Percentiles rank a stretch among this genome's conserved stretches.
Evolutionary conservation across 2,329 filamentous ascomycete genomes (phyloP).

Genomic region (Pseudogymnoascus sp.): DNA sequence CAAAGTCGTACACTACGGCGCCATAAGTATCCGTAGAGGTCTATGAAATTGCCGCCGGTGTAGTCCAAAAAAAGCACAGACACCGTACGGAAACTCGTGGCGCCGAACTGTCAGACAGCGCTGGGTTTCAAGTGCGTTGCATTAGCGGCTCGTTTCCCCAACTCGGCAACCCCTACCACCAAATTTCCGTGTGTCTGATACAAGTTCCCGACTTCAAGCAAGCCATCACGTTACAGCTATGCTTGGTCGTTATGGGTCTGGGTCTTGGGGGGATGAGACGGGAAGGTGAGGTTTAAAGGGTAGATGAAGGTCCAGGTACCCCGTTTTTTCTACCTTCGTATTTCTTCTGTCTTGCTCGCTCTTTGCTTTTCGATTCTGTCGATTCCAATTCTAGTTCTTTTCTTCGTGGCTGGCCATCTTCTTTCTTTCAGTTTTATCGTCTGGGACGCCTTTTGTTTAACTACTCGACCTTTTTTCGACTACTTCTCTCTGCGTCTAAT

Average conservation of each 20-base stretch:
- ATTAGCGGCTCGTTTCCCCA: background rate
- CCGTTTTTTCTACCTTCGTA: background rate
- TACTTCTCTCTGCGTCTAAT: background rate
- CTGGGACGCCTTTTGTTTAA: background rate
- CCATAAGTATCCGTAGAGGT: too few species aligned
- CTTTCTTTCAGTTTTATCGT: background rate
- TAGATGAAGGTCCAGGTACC: background rate
- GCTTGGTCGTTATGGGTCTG: background rate
- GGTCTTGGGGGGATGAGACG: background rate
- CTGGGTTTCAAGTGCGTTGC: background rate
- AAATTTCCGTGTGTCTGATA: background rate
- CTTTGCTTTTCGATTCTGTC: background rate
- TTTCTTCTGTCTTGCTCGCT: constrained; percentile 3
- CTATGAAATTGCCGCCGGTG: too few species aligned
- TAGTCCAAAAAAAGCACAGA: too few species aligned
- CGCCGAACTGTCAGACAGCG: background rate
- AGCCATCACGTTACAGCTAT: constrained; percentile 1
- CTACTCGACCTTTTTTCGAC: background rate
- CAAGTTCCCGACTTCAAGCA: background rate
- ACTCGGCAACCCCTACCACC: background rate
- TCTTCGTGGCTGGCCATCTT: constrained; percentile 15
- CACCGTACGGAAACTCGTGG: background rate
- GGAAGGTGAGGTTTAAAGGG: background rate
- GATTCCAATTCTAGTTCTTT: constrained; percentile 8
- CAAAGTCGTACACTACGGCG: background rate